phyloP scores from a whole-genome alignment of 306 rosid genomes.

The Cucurbita argyrosperma region DNA sequence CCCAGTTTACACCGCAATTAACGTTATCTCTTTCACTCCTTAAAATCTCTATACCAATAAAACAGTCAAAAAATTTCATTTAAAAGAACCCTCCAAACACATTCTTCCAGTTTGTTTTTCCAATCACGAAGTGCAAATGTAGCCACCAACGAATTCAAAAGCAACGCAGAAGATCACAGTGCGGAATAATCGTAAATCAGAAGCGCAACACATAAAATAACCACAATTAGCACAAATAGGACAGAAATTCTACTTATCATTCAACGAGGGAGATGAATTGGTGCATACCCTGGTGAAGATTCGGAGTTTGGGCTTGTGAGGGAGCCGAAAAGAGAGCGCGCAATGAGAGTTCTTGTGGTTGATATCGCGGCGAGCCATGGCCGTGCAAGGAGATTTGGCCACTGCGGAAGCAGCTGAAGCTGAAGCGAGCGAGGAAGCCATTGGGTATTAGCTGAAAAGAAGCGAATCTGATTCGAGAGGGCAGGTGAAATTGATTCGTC shows the following conservation, averaged over 20 bases:
- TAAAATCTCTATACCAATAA: neutral
- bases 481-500: neutral
- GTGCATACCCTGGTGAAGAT: slow-evolving; percentile 35
- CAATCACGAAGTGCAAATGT: neutral
- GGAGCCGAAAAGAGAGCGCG: slow-evolving; percentile 28
- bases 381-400: slow-evolving; percentile 21
- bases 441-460: slow-evolving; percentile 8
- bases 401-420: slow-evolving; percentile 24
- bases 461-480: neutral
- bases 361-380: slow-evolving; percentile 10
- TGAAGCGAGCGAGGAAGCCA: slow-evolving; percentile 27
- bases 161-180: neutral
- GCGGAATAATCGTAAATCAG: neutral
- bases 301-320: slow-evolving; percentile 33
- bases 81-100: neutral
- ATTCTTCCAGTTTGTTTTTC: neutral
- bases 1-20: too few relatives aligned
- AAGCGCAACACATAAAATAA: neutral
- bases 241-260: neutral
- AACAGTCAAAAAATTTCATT: neutral
- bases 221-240: neutral
- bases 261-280: neutral
- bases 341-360: slow-evolving; percentile 6
- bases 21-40: neutral
- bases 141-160: neutral